A percentile compares a stretch with the other conserved stretches of the same genome.
Evolutionary conservation across 139 green algal genomes (phyloP).

Genomic region (Volvox africanus): DNA sequence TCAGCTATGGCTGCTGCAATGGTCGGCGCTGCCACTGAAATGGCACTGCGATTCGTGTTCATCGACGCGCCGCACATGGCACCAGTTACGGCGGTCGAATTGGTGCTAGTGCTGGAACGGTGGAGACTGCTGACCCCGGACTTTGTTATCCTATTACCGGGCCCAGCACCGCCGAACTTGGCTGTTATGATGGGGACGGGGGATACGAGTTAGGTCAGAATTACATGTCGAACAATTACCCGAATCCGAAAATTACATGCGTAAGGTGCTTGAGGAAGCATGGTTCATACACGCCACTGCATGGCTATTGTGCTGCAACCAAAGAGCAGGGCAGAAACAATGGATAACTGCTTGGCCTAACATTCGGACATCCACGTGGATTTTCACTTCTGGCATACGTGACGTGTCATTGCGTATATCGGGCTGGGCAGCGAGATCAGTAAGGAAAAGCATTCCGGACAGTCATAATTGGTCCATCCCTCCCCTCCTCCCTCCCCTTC

Average conservation of each 20-base stretch:
- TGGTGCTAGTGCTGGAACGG: neutral
- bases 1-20: neutral
- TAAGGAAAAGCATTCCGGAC: too few relatives aligned
- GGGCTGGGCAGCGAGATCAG: too few relatives aligned
- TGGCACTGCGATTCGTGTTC: neutral
- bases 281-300: neutral
- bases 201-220: neutral
- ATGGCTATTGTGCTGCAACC: neutral
- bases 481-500: too few relatives aligned
- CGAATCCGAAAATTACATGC: neutral
- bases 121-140: neutral
- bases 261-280: neutral
- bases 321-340: neutral
- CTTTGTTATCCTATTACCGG: neutral
- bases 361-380: too few relatives aligned
- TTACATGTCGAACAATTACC: neutral
- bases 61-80: neutral
- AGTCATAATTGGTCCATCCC: too few relatives aligned
- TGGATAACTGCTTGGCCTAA: neutral
- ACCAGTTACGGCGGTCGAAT: neutral
- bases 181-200: neutral
- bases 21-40: neutral
- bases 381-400: too few relatives aligned
- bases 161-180: neutral
- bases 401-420: too few relatives aligned